phyloP scores from a whole-genome alignment of 768 basidiomycete species.

The Collybia mongolica region DNA sequence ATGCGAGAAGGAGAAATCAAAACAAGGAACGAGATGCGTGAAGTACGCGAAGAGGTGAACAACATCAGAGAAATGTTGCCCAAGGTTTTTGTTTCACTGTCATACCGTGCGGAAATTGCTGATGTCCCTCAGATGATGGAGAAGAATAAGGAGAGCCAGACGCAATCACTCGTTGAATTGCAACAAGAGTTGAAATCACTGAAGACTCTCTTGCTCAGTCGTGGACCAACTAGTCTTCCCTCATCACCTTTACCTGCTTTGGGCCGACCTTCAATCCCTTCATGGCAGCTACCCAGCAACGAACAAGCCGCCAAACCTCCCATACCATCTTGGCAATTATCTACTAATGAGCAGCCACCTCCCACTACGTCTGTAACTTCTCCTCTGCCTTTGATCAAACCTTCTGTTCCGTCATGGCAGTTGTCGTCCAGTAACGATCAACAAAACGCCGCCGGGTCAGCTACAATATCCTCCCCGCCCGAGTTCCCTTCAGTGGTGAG shows the following conservation, averaged over 20 bases:
- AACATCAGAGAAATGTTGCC: slow-evolving; percentile 91
- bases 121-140: slow-evolving; percentile 79
- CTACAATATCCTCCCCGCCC: slow-evolving; percentile 10
- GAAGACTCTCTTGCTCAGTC: slow-evolving; percentile 82
- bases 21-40: slow-evolving; percentile 85
- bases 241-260: slow-evolving; percentile 51
- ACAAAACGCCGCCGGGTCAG: slow-evolving; percentile 4
- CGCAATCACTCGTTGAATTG: slow-evolving; percentile 79
- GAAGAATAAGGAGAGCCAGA: slow-evolving; percentile 85
- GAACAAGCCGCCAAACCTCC: slow-evolving; percentile 17
- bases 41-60: slow-evolving; percentile 89
- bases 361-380: slow-evolving; percentile 50
- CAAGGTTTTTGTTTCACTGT: slow-evolving; percentile 54
- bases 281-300: slow-evolving; percentile 79
- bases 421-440: slow-evolving; percentile 51
- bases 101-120: slow-evolving; percentile 1
- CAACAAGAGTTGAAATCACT: slow-evolving; percentile 94
- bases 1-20: slow-evolving; percentile 77
- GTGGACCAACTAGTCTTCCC: slow-evolving; percentile 52
- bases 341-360: slow-evolving; percentile 23
- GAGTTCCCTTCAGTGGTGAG: slow-evolving; percentile 5
- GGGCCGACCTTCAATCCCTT: slow-evolving; percentile 75
- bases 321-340: slow-evolving; percentile 5
- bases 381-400: slow-evolving; percentile 47
- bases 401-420: slow-evolving; percentile 92